A percentile compares a stretch with the other conserved stretches of the same genome.
These are phyloP conservation scores for Paramyrothecium sp. DNA, from an alignment of 2,329 filamentous ascomycete species.

Conservation along the genomic window DNA sequence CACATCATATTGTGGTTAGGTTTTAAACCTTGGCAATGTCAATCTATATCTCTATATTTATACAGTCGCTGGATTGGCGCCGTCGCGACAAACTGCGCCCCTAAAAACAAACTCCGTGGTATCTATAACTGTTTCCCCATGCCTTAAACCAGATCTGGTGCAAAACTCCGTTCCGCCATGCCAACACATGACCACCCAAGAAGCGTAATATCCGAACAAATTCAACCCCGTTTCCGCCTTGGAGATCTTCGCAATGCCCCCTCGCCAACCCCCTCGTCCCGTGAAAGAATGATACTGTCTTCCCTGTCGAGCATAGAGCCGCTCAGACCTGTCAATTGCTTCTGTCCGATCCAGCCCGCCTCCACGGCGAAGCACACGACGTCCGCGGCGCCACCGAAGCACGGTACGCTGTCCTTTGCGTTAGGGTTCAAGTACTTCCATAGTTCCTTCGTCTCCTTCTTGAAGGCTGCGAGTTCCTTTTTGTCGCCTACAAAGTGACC, in stretches of 20 bases:
- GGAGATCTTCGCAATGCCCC: conserved; percentile 21
- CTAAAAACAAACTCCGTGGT: neutral
- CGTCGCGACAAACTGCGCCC: neutral
- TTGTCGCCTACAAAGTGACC: conserved; percentile 45
- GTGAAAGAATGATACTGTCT: conserved; percentile 37
- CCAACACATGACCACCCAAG: neutral
- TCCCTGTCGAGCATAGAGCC: conserved; percentile 34
- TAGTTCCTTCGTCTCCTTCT: conserved; percentile 48
- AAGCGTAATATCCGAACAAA: neutral
- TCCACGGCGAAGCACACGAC: conserved; percentile 57
- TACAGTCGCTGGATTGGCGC: no score
- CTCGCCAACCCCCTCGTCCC: conserved; percentile 21
- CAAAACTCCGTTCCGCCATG: neutral
- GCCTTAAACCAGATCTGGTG: neutral
- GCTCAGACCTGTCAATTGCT: conserved; percentile 44
- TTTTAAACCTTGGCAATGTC: no score
- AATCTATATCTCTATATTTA: no score
- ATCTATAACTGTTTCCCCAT: neutral
- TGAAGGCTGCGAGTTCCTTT: conserved; percentile 45
- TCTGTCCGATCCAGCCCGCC: conserved; percentile 54
- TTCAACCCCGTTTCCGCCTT: conserved; percentile 6
- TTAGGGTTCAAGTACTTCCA: conserved; percentile 53
- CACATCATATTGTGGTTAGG: no score
- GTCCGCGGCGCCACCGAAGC: conserved; percentile 55
- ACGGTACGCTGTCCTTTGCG: conserved; percentile 43